A percentile compares a stretch with the other conserved stretches of the same genome.
Evolutionary conservation across 2,329 filamentous ascomycete genomes (phyloP).

Genomic region (Coniochaeta sp.): DNA sequence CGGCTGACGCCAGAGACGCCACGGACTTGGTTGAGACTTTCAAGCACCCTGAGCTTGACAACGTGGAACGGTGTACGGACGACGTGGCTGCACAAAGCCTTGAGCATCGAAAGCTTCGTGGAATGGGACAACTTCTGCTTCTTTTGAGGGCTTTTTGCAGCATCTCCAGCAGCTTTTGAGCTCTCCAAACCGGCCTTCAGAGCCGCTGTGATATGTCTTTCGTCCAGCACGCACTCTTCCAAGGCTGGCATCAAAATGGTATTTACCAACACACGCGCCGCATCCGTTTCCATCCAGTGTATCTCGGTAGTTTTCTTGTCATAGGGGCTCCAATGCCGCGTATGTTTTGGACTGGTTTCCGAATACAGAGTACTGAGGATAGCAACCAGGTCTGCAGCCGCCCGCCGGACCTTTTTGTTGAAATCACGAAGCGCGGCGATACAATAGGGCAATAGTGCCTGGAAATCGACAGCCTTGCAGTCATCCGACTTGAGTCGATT

Average conservation of each 20-base stretch:
- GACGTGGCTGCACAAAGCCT: slow-evolving; percentile 68
- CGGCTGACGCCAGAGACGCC: slow-evolving; percentile 62
- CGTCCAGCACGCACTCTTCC: slow-evolving; percentile 81
- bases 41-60: slow-evolving; percentile 67
- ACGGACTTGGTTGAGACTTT: slow-evolving; percentile 64
- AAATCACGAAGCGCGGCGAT: slow-evolving; percentile 68
- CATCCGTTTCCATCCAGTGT: slow-evolving; percentile 50
- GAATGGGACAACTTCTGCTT: slow-evolving; percentile 43
- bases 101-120: slow-evolving; percentile 56
- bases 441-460: slow-evolving; percentile 76
- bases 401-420: slow-evolving; percentile 67
- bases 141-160: slow-evolving; percentile 29
- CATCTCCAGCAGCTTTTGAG: slow-evolving; percentile 20
- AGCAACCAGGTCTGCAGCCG: slow-evolving; percentile 61
- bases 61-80: slow-evolving; percentile 59
- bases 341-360: slow-evolving; percentile 6
- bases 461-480: slow-evolving; percentile 54
- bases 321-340: neutral
- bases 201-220: slow-evolving; percentile 58
- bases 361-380: slow-evolving; percentile 45
- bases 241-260: slow-evolving; percentile 64
- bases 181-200: slow-evolving; percentile 56
- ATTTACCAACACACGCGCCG: slow-evolving; percentile 54
- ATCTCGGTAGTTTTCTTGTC: neutral
- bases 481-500: slow-evolving; percentile 45